A percentile compares a stretch with the other conserved stretches of the same genome.
Evolutionary conservation across 345 rosid genomes (phyloP).

Genomic region (Cardamine occulta): DNA sequence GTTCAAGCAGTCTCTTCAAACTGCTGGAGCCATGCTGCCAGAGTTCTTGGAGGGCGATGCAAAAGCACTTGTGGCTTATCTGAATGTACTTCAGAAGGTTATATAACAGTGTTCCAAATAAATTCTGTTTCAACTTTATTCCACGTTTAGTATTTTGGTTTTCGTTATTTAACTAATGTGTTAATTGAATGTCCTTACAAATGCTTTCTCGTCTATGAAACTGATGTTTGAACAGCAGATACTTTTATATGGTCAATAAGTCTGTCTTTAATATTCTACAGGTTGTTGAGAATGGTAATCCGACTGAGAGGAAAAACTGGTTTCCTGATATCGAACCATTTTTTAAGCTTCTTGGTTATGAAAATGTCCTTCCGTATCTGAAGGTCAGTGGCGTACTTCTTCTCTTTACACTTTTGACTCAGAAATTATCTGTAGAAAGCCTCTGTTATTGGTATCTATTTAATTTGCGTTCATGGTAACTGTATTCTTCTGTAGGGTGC

Average conservation of each 20-base stretch:
- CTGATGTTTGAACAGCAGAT: conserved; percentile 5
- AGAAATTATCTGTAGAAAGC: conserved; percentile 21
- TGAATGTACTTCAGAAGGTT: conserved; percentile 95
- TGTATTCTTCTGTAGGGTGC: conserved; percentile 71
- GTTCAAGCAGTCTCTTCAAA: conserved; percentile 86
- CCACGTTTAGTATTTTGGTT: not conserved
- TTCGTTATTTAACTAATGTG: conserved; percentile 2
- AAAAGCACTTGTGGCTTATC: conserved; percentile 93
- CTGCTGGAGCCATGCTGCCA: conserved; percentile 85
- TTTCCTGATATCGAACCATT: conserved; percentile 91
- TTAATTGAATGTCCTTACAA: conserved; percentile 8
- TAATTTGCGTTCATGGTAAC: conserved; percentile 22
- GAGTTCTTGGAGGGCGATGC: conserved; percentile 97
- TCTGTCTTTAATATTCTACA: not conserved
- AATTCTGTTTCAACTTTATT: conserved; percentile 18
- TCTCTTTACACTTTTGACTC: conserved; percentile 14
- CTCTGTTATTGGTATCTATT: conserved; percentile 24
- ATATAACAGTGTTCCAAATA: conserved; percentile 28
- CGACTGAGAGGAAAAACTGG: conserved; percentile 83
- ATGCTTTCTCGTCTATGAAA: conserved; percentile 2
- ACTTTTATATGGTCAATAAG: conserved; percentile 14
- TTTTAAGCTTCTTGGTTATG: conserved; percentile 95
- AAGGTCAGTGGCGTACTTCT: conserved; percentile 58
- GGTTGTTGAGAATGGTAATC: conserved; percentile 79
- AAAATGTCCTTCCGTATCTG: conserved; percentile 88